A percentile compares a stretch with the other conserved stretches of the same genome.
Evolutionary conservation across 1,139 yeast species (phyloP).

Genomic region (Debaryomyces psychrophilus): DNA sequence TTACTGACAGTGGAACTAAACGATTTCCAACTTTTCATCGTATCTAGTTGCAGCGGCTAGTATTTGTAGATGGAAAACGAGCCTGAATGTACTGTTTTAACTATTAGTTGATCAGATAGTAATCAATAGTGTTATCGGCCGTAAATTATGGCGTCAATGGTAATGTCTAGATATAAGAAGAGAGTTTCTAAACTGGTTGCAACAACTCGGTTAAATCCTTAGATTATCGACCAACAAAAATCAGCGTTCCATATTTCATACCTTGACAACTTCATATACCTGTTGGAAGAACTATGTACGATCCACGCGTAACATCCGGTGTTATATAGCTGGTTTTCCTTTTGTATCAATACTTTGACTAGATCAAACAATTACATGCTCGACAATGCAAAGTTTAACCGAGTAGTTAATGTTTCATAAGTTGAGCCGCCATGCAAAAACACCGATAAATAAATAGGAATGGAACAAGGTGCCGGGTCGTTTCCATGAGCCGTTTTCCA

Average conservation of each 20-base stretch:
- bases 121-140: not conserved
- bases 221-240: not conserved
- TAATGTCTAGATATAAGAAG: not conserved
- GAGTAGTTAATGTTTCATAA: not conserved
- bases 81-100: not conserved
- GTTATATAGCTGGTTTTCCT: not conserved
- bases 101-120: not conserved
- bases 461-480: too few relatives aligned
- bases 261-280: not conserved
- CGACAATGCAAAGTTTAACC: not conserved
- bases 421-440: not conserved
- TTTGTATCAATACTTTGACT: not conserved
- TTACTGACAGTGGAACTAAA: not conserved
- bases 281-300: not conserved
- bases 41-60: slow-evolving; percentile 1
- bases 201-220: slow-evolving; percentile 2
- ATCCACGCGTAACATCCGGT: not conserved
- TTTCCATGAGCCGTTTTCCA: too few relatives aligned
- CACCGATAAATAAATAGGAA: too few relatives aligned
- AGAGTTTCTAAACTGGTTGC: slow-evolving; percentile 2
- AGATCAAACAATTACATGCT: not conserved
- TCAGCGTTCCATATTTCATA: not conserved
- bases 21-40: slow-evolving; percentile 5
- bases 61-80: not conserved
- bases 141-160: not conserved